A percentile compares a stretch with the other conserved stretches of the same genome.
Evolutionary conservation across 495 filamentous ascomycete genomes (phyloP).

Genomic region (Penicillium antarcticum): DNA sequence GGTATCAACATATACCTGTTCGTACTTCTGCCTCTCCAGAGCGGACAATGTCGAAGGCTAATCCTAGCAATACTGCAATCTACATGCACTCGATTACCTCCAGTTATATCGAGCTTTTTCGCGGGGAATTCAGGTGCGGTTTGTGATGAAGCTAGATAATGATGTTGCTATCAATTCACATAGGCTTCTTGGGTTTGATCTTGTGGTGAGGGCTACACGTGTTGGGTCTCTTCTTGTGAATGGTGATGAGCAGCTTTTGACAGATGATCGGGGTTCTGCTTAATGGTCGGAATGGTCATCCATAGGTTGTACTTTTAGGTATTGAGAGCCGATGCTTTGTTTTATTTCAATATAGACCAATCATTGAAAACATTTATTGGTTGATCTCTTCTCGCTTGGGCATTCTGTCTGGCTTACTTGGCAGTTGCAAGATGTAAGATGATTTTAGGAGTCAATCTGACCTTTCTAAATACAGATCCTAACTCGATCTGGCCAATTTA

Average conservation of each 20-base stretch:
- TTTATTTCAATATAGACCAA: no score
- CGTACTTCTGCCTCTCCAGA: conserved; percentile 16
- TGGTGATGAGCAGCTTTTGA: conserved; percentile 30
- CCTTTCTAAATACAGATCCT: no score
- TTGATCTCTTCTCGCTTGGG: no score
- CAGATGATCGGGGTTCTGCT: conserved; percentile 17
- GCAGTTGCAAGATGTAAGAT: no score
- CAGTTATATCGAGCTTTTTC: conserved; percentile 8
- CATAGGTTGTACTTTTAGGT: neutral
- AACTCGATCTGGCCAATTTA: no score
- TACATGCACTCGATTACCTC: conserved; percentile 26
- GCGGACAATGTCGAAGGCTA: conserved; percentile 4
- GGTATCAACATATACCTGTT: conserved; percentile 6
- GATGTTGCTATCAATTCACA: conserved; percentile 25
- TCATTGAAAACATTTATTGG: no score
- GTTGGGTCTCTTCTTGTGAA: conserved; percentile 29
- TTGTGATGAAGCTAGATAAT: conserved; percentile 32
- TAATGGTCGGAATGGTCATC: conserved; percentile 18
- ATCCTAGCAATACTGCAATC: conserved; percentile 22
- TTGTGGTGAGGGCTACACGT: conserved; percentile 26
- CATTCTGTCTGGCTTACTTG: no score
- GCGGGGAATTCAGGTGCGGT: conserved; percentile 12
- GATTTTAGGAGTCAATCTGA: no score
- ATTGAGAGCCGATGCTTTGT: neutral
- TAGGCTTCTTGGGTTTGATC: conserved; percentile 24